Evolutionary conservation across 2,329 filamentous ascomycete genomes (phyloP), one percentile per base, ranked within the genome.

Genomic region (Trichoderma sp.): DNA sequence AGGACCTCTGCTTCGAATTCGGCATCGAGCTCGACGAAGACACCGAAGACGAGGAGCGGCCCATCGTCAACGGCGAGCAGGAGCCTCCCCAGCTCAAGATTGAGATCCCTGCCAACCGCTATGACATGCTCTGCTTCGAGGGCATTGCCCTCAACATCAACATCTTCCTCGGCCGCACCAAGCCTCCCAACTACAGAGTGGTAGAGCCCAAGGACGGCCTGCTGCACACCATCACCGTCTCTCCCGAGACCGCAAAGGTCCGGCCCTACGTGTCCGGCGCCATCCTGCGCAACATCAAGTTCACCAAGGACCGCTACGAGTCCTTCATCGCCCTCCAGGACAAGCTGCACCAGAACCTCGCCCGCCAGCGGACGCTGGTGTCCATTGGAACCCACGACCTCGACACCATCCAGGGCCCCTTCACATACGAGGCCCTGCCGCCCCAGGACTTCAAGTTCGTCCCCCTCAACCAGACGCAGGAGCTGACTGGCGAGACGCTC

Each of bases 1-100:
- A 99, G 80, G 92, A 97, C 77, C 86, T 99, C 74, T 98, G 95
- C 81, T 99, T 99, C 86, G 94, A 99, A 76, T 99, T 97, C 78
- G 94, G 94, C 69, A 96, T 99, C 78, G 95, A 99, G 81, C 87
- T 99, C 73, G 95, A 99, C 82, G 94, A 98, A 83, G 95, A 99
- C 80, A 95, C 92, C 59, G 90, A 92, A 73, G 85, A 92, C 75
- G 85, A 87, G 68, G 89, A 92, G 72, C 85, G 92, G 56, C 91
- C 92, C 35, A 82, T 91, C 68, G 86, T 92, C 75, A 86, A 93
- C 82, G 91, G 91, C 78, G 88, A 90, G 73, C 91, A 96, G 80
- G 92, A 97, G 81, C 88, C 92, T 61, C 90, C 95, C 67, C 92
- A 98, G 81, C 87, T 98, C 76, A 97, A 97, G 86, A 98, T 99